A percentile compares a stretch with the other conserved stretches of the same genome.
Evolutionary conservation across 2,329 filamentous ascomycete genomes (phyloP).

Genomic region (Sclerotinia glacialis): DNA sequence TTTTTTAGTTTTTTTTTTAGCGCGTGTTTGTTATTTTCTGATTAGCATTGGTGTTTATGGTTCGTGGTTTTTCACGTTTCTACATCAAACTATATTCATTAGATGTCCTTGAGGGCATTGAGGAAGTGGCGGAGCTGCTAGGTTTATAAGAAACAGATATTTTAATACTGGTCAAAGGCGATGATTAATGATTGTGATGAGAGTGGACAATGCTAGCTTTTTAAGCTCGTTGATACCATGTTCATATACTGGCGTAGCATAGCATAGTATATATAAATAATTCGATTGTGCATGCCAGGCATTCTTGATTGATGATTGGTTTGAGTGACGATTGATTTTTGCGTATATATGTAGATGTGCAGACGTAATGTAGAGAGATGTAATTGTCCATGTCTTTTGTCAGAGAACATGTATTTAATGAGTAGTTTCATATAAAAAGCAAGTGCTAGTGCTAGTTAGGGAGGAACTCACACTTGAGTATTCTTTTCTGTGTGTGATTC

Average conservation of each 20-base stretch:
- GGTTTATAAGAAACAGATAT: conserved; percentile 15
- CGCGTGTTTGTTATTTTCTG: conserved; percentile 28
- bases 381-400: too few species aligned
- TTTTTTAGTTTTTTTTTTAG: conserved; percentile 18
- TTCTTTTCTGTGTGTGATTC: too few species aligned
- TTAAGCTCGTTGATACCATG: not conserved
- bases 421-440: too few species aligned
- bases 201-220: not conserved
- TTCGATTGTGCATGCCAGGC: not conserved
- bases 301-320: not conserved
- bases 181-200: conserved; percentile 14
- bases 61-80: conserved; percentile 30
- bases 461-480: too few species aligned
- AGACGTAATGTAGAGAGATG: not conserved
- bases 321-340: not conserved
- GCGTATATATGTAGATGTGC: not conserved
- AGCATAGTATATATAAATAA: conserved; percentile 14
- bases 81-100: conserved; percentile 24
- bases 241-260: conserved; percentile 9
- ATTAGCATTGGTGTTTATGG: conserved; percentile 40
- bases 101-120: not conserved
- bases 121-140: conserved; percentile 12
- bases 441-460: too few species aligned
- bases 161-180: conserved; percentile 19
- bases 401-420: too few species aligned